Evolutionary conservation across 371 early-diverging fungal species (phyloP).

Genomic region (Parasitella parasitica): DNA sequence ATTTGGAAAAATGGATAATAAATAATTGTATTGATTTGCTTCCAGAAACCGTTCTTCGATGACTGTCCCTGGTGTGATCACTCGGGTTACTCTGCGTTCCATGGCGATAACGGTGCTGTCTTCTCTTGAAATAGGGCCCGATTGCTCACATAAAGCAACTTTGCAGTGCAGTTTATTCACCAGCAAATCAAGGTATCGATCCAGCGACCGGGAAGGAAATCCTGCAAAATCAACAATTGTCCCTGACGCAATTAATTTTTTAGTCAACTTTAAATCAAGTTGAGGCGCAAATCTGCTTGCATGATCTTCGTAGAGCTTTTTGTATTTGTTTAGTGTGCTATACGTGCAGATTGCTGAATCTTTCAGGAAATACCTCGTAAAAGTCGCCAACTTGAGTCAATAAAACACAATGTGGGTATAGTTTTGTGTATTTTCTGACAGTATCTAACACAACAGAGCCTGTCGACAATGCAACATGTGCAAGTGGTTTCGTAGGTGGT

Average conservation of each 20-base stretch:
- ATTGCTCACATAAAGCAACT: conserved; percentile 90
- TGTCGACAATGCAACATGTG: conserved; percentile 19
- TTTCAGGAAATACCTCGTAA: conserved; percentile 87
- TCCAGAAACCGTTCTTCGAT: conserved; percentile 71
- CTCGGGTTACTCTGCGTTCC: conserved; percentile 71
- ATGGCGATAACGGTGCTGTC: conserved; percentile 45
- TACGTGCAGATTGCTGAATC: not conserved
- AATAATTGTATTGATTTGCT: conserved; percentile 65
- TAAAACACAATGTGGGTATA: conserved; percentile 77
- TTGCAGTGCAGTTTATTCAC: conserved; percentile 66
- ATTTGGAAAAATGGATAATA: conserved; percentile 52
- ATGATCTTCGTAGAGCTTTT: conserved; percentile 75
- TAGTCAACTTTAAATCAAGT: conserved; percentile 68
- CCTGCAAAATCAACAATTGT: conserved; percentile 69
- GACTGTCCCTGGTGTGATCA: conserved; percentile 89
- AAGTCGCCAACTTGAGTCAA: conserved; percentile 93
- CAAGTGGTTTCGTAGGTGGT: conserved; percentile 1
- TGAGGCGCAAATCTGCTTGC: conserved; percentile 68
- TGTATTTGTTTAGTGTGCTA: not conserved
- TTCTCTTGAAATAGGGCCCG: conserved; percentile 42
- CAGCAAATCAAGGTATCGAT: conserved; percentile 78
- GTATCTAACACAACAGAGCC: conserved; percentile 50
- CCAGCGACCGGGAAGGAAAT: conserved; percentile 70
- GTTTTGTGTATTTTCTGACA: conserved; percentile 64
- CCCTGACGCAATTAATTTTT: conserved; percentile 47